A percentile compares a stretch with the other conserved stretches of the same genome.
phyloP scores from a whole-genome alignment of 116 monocot species.

The Posidonia oceanica region DNA sequence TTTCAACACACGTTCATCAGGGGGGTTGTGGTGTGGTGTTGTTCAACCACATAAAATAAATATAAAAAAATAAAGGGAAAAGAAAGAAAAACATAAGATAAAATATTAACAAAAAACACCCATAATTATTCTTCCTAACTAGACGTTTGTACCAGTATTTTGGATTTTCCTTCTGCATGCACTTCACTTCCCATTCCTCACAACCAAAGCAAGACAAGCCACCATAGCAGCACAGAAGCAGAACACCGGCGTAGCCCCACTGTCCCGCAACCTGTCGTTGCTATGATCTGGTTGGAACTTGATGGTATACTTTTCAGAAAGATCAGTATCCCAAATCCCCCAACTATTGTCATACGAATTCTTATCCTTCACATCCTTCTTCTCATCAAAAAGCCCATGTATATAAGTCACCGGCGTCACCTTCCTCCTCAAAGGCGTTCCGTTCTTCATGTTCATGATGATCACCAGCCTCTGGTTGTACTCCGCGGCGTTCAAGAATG shows the following conservation, averaged over 20 bases:
- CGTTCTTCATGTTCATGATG: slow-evolving; percentile 2
- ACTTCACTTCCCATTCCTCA: neutral
- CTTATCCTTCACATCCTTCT: neutral
- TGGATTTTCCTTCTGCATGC: too few species aligned
- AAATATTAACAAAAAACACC: too few species aligned
- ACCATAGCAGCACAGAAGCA: neutral
- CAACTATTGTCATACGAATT: neutral
- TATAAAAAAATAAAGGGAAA: too few species aligned
- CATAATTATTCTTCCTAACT: too few species aligned
- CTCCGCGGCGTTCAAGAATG: slow-evolving; percentile 6
- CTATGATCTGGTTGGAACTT: neutral
- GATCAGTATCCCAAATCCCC: slow-evolving; percentile 8
- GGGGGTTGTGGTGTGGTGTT: too few species aligned
- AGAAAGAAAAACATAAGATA: too few species aligned
- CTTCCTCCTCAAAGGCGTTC: slow-evolving; percentile 10
- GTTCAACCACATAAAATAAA: too few species aligned
- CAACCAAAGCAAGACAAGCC: neutral
- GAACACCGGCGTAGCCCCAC: slow-evolving; percentile 3
- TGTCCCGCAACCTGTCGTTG: slow-evolving; percentile 19
- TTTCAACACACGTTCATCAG: too few species aligned
- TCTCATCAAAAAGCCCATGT: slow-evolving; percentile 13
- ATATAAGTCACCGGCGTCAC: slow-evolving; percentile 12
- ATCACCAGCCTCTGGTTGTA: slow-evolving; percentile 19
- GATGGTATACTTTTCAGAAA: slow-evolving; percentile 5
- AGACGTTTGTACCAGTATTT: too few species aligned